Percentiles rank a stretch among this genome's conserved stretches.
phyloP scores from a whole-genome alignment of 306 rosid genomes.

The Lagenaria siceraria region DNA sequence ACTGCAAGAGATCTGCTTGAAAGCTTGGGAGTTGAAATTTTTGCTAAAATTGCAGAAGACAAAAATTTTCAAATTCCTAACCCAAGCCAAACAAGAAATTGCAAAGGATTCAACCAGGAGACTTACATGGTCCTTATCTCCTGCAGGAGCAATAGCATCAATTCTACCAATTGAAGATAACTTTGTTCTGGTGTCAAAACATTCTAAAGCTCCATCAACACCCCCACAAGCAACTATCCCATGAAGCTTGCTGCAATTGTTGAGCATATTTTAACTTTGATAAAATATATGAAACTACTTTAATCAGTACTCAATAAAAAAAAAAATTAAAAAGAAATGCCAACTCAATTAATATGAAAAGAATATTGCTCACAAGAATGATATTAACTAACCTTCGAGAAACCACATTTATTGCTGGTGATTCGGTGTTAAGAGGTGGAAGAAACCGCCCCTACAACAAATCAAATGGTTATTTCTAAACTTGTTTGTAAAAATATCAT shows the following conservation, averaged over 20 bases:
- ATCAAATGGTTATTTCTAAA: background rate
- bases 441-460: slow-evolving; percentile 75
- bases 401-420: slow-evolving; percentile 82
- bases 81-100: background rate
- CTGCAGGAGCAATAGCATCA: slow-evolving; percentile 62
- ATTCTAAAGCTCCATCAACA: slow-evolving; percentile 89
- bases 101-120: background rate
- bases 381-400: slow-evolving; percentile 55
- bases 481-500: background rate
- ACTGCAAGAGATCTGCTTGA: background rate
- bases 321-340: background rate
- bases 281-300: slow-evolving; percentile 9
- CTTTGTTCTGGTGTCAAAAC: slow-evolving; percentile 71
- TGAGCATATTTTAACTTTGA: slow-evolving; percentile 5
- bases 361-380: background rate
- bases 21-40: background rate
- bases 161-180: slow-evolving; percentile 79
- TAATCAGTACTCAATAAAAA: slow-evolving; percentile 14
- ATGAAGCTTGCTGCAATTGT: slow-evolving; percentile 63
- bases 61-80: background rate
- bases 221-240: slow-evolving; percentile 96
- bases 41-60: background rate
- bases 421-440: slow-evolving; percentile 63
- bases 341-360: background rate
- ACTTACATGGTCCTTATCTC: slow-evolving; percentile 58